These are phyloP conservation scores for Sugiyamaella castrensis DNA, from an alignment of 1,139 yeast species.

Conservation along the genomic window DNA sequence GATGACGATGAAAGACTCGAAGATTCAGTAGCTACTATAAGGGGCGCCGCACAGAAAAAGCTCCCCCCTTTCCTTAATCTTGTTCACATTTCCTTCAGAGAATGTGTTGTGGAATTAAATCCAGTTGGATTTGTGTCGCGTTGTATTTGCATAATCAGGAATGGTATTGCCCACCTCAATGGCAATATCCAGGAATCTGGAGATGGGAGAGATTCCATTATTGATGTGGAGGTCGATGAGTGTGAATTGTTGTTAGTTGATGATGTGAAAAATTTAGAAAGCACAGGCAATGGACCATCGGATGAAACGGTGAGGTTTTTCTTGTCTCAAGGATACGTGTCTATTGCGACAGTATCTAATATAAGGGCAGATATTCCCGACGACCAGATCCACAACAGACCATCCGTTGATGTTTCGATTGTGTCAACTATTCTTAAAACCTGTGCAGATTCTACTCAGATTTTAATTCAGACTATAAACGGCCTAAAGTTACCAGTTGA, in stretches of 20 bases:
- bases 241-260: slow-evolving; percentile 33
- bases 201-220: slow-evolving; percentile 8
- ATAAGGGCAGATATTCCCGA: slow-evolving; percentile 8
- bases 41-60: slow-evolving; percentile 9
- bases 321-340: slow-evolving; percentile 26
- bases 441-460: slow-evolving; percentile 84
- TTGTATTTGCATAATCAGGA: slow-evolving; percentile 48
- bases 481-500: slow-evolving; percentile 69
- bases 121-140: slow-evolving; percentile 49
- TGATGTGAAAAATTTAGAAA: slow-evolving; percentile 22
- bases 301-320: slow-evolving; percentile 20
- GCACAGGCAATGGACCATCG: background rate
- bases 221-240: slow-evolving; percentile 22
- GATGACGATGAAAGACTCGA: slow-evolving; percentile 19
- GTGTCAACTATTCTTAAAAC: slow-evolving; percentile 38
- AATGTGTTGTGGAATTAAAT: slow-evolving; percentile 31
- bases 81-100: slow-evolving; percentile 25
- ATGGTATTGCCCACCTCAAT: slow-evolving; percentile 52
- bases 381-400: background rate
- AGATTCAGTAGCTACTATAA: slow-evolving; percentile 17
- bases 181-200: slow-evolving; percentile 33
- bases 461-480: slow-evolving; percentile 61
- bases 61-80: slow-evolving; percentile 17
- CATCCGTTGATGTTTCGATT: slow-evolving; percentile 2
- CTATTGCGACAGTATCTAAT: slow-evolving; percentile 23